Evolutionary conservation across 352 stramenopile genomes (phyloP), one percentile per base, ranked within the genome.

Genomic region (Sclerospora graminicola): DNA sequence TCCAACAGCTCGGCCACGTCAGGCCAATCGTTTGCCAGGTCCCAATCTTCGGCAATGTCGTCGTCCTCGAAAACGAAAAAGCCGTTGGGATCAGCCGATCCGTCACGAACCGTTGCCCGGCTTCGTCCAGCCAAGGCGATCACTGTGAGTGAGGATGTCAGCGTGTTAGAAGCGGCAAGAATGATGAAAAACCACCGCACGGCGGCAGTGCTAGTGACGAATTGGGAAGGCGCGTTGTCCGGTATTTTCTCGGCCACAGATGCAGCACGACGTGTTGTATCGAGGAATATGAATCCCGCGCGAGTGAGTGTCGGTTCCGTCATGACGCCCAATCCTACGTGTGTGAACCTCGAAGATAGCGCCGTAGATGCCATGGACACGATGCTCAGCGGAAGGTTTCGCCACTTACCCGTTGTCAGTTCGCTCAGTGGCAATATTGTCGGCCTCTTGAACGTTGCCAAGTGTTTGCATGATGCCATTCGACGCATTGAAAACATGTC

Each of bases 401-500:
- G 92, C 18, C 95, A 99, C 51, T 69, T 99, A 30, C 96, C 96
- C 15, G 96, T 99, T 0, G 74, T 97, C 4, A 89, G 80, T 40
- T 63, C 66, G 7, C 51, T 76, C 27, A 80, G 59, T 16, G 83
- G 80, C 6, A 78, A 73, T 15, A 92, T 99, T 28, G 86, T 96
- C 10, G 96, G 96, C 8, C 50, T 99, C 8, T 69, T 99, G 8
- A 97, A 98, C 50, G 97, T 99, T 39, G 92, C 92, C 1, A 98
- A 98, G 68, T 99, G 95, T 48, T 59, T 99, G 39, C 95, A 98
- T 60, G 95, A 98, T 71, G 95, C 95, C 2, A 98, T 99, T 54
- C 79, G 75, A n/a, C 95, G 95, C 41, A 88, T 99, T 27, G 96
- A 99, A 41, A 82, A 67, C 26, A 80, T 82, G 32, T 84, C 78